Conservation (phyloP, 805 yeast genomes). For the Cyberlindnera amylophila region DNA sequence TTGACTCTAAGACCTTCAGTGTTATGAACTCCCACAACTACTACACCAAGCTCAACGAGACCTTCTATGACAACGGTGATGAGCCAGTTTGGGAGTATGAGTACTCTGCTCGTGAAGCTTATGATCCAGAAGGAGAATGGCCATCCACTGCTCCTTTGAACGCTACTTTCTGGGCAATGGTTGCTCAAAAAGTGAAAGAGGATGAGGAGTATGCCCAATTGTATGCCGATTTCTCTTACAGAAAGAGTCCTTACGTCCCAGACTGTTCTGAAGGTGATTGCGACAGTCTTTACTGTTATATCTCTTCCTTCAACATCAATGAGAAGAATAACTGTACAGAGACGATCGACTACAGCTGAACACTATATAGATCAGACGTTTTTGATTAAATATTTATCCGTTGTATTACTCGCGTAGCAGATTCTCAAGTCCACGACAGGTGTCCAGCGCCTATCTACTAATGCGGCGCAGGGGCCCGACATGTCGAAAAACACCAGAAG, state of each 20-base stretch:
- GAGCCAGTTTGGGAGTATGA: conserved; percentile 63
- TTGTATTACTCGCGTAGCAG: no score
- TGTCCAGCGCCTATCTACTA: no score
- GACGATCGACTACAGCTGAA: conserved; percentile 9
- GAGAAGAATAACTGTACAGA: conserved; percentile 16
- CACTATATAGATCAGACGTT: no score
- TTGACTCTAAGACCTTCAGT: conserved; percentile 57
- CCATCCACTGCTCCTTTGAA: conserved; percentile 56
- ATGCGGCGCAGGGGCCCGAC: no score
- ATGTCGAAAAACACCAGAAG: no score
- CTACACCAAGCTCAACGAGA: conserved; percentile 56
- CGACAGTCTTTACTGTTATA: conserved; percentile 20
- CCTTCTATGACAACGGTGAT: conserved; percentile 46
- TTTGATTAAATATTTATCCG: no score
- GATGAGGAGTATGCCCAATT: conserved; percentile 43
- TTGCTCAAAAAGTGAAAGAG: conserved; percentile 32
- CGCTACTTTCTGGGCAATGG: conserved; percentile 62
- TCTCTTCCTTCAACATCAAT: conserved; percentile 21
- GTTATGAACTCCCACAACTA: conserved; percentile 57
- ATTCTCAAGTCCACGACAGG: no score
- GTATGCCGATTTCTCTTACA: conserved; percentile 45
- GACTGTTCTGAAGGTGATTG: conserved; percentile 36
- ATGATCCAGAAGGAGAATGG: conserved; percentile 51
- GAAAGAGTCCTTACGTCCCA: conserved; percentile 54
- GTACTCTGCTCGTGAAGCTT: conserved; percentile 60